phyloP scores from a whole-genome alignment of 2,329 filamentous ascomycete genomes.

The Stylonectria norvegica region DNA sequence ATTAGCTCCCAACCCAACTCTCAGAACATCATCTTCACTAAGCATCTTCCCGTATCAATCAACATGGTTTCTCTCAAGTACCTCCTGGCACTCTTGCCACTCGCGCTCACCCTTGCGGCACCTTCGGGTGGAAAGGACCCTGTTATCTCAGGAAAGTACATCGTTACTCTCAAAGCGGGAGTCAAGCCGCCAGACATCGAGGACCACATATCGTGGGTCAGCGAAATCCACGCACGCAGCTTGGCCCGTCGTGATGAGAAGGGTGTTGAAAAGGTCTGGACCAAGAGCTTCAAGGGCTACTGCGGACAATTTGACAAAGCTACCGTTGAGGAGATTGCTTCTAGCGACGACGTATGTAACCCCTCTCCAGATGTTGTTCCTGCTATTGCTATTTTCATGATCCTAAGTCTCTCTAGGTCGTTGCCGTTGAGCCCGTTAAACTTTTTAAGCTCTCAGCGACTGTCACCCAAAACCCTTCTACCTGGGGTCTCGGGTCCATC shows the following conservation, averaged over 20 bases:
- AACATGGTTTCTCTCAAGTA: slow-evolving; percentile 19
- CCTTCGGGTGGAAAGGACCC: slow-evolving; percentile 1
- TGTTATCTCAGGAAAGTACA: slow-evolving; percentile 40
- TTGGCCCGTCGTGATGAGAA: slow-evolving; percentile 31
- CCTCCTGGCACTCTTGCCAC: slow-evolving; percentile 17
- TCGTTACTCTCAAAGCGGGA: slow-evolving; percentile 43
- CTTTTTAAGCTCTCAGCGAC: slow-evolving; percentile 27
- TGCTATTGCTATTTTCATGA: not conserved
- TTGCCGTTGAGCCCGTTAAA: slow-evolving; percentile 32
- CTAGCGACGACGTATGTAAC: slow-evolving; percentile 38
- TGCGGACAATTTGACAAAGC: slow-evolving; percentile 40
- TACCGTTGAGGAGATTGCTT: slow-evolving; percentile 40
- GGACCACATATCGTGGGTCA: slow-evolving; percentile 34
- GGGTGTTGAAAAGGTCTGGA: slow-evolving; percentile 32
- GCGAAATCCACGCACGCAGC: slow-evolving; percentile 30
- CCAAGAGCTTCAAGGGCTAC: slow-evolving; percentile 38
- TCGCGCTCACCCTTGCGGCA: slow-evolving; percentile 11
- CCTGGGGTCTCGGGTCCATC: slow-evolving; percentile 46
- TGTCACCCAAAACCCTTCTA: slow-evolving; percentile 33
- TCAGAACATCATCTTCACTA: slow-evolving; percentile 1
- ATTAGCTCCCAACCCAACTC: not conserved
- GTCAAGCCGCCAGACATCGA: slow-evolving; percentile 30
- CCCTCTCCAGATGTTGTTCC: not conserved
- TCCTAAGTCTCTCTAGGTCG: slow-evolving; percentile 24
- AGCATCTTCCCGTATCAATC: slow-evolving; percentile 6